These are phyloP conservation scores for Ustilago nuda DNA, from an alignment of 1,284 basidiomycete genomes.

Conservation along the genomic window DNA sequence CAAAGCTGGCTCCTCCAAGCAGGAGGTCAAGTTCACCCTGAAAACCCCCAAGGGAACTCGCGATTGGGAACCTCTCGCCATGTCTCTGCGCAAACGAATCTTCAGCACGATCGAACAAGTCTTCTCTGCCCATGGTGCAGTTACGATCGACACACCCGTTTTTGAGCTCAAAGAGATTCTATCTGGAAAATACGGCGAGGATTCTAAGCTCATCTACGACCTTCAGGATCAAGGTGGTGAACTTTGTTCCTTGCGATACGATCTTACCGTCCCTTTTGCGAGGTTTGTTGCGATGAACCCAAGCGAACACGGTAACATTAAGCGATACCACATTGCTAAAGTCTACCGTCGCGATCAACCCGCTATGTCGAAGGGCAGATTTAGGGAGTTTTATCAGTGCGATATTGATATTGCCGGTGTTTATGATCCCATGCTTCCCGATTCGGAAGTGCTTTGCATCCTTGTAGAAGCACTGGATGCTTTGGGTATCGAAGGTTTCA, in stretches of 20 bases:
- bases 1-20: constrained; percentile 42
- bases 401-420: constrained; percentile 95
- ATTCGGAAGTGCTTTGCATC: constrained; percentile 89
- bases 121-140: constrained; percentile 89
- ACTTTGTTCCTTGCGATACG: constrained; percentile 91
- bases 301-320: constrained; percentile 76
- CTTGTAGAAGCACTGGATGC: constrained; percentile 83
- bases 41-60: constrained; percentile 82
- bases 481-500: constrained; percentile 87
- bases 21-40: constrained; percentile 62
- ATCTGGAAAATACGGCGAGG: constrained; percentile 86
- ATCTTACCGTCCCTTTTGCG: constrained; percentile 94
- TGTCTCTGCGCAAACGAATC: constrained; percentile 89
- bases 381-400: constrained; percentile 99
- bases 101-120: constrained; percentile 88
- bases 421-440: constrained; percentile 94
- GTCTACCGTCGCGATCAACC: constrained; percentile 97
- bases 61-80: constrained; percentile 94
- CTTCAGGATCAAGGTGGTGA: constrained; percentile 99
- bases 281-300: constrained; percentile 95
- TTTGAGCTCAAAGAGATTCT: constrained; percentile 97
- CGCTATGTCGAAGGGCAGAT: constrained; percentile 96
- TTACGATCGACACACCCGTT: constrained; percentile 95
- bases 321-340: constrained; percentile 97
- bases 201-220: constrained; percentile 97